phyloP scores from a whole-genome alignment of 768 basidiomycete genomes.

The Ramaria sp. region DNA sequence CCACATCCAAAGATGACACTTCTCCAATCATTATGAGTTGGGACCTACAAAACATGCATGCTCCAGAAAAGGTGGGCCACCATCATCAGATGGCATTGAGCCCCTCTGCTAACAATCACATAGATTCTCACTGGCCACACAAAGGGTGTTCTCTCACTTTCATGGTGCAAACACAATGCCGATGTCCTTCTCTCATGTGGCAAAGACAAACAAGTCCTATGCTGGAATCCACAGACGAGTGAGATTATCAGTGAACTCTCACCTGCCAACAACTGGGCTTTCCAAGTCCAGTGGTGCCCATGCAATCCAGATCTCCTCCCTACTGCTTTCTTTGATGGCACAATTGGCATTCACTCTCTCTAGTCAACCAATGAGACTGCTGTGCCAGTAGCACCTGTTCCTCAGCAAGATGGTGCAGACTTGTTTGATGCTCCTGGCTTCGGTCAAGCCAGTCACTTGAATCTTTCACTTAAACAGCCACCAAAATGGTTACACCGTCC shows the following conservation, averaged over 20 bases:
- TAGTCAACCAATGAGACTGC: slow-evolving; percentile 64
- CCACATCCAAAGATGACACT: slow-evolving; percentile 91
- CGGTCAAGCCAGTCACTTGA: slow-evolving; percentile 39
- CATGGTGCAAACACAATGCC: slow-evolving; percentile 94
- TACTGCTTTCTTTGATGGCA: slow-evolving; percentile 91
- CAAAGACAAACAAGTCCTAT: slow-evolving; percentile 90
- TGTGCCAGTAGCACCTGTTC: slow-evolving; percentile 32
- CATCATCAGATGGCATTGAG: background rate
- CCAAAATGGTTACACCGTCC: slow-evolving; percentile 96
- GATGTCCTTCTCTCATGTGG: slow-evolving; percentile 90
- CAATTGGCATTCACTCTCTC: slow-evolving; percentile 84
- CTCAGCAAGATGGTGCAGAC: slow-evolving; percentile 52
- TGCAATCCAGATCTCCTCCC: slow-evolving; percentile 83
- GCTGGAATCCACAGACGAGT: slow-evolving; percentile 88
- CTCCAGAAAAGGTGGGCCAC: slow-evolving; percentile 77
- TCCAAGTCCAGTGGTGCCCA: slow-evolving; percentile 96
- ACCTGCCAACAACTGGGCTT: slow-evolving; percentile 90
- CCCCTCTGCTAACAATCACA: background rate
- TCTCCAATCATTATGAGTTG: slow-evolving; percentile 96
- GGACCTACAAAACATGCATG: slow-evolving; percentile 96
- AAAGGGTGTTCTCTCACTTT: slow-evolving; percentile 89
- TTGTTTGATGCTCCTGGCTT: slow-evolving; percentile 65
- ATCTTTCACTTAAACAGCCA: slow-evolving; percentile 83
- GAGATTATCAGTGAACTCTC: slow-evolving; percentile 94
- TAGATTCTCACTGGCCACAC: slow-evolving; percentile 93